Evolutionary conservation across 2,329 filamentous ascomycete genomes (phyloP).

Genomic region (Phialemoniopsis sp.): DNA sequence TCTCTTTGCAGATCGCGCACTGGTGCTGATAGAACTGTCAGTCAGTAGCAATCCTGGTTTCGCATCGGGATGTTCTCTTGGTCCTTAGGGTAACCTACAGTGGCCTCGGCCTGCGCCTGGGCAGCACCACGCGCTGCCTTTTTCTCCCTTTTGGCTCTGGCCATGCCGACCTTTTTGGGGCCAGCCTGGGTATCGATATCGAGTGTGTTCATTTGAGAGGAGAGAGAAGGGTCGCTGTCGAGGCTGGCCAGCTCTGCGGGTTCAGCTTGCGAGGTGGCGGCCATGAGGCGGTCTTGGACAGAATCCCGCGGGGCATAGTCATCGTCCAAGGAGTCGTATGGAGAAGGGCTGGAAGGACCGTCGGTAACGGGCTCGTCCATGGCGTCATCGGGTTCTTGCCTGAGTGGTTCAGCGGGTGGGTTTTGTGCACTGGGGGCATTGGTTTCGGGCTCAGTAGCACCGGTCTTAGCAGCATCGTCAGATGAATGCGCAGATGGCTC

Average conservation of each 20-base stretch:
- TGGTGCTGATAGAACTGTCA: not conserved
- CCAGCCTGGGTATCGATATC: conserved; percentile 73
- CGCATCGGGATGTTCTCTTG: too few relatives aligned
- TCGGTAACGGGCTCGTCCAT: not conserved
- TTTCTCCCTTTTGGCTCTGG: not conserved
- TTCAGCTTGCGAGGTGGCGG: not conserved
- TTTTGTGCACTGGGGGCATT: not conserved
- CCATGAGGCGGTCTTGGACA: conserved; percentile 33
- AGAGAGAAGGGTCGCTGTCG: conserved; percentile 87
- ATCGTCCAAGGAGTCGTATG: conserved; percentile 6
- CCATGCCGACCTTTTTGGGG: conserved; percentile 22
- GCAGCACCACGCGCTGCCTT: too few relatives aligned
- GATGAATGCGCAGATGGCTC: too few relatives aligned
- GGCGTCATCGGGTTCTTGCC: not conserved
- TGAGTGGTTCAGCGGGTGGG: not conserved
- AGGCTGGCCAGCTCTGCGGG: conserved; percentile 52
- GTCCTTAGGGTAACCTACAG: too few relatives aligned
- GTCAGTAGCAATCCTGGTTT: not conserved
- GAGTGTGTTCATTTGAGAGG: conserved; percentile 72
- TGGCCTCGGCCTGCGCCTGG: too few relatives aligned
- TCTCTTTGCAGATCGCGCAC: conserved; percentile 8
- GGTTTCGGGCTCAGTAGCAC: too few relatives aligned
- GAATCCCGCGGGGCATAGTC: conserved; percentile 43
- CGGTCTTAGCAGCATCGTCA: too few relatives aligned
- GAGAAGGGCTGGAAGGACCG: conserved; percentile 4